Evolutionary conservation across 495 filamentous ascomycete species (phyloP).

Genomic region (Penicillium soppii): DNA sequence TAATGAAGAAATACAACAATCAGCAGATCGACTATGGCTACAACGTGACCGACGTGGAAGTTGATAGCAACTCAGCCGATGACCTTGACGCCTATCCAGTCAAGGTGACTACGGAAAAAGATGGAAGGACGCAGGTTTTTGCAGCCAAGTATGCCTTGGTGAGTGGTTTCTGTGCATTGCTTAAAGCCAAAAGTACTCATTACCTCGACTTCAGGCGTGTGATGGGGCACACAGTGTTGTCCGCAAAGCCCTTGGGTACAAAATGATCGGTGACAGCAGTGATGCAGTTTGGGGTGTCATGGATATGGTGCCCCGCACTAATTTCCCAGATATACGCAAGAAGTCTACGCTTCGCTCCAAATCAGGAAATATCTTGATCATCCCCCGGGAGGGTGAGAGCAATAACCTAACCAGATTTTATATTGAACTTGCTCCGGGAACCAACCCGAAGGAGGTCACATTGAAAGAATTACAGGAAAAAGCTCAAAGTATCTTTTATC

Average conservation of each 20-base stretch:
- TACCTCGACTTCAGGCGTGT: constrained; percentile 52
- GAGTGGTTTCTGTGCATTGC: no score
- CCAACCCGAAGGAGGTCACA: constrained; percentile 37
- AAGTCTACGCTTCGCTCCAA: constrained; percentile 62
- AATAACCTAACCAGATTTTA: constrained; percentile 69
- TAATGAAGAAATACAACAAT: constrained; percentile 43
- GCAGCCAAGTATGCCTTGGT: constrained; percentile 70
- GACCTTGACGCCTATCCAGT: constrained; percentile 53
- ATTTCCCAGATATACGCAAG: constrained; percentile 81
- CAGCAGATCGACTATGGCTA: constrained; percentile 61
- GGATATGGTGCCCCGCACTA: constrained; percentile 71
- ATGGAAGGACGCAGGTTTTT: constrained; percentile 52
- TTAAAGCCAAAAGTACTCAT: background rate
- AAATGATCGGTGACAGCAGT: constrained; percentile 71
- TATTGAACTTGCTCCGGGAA: constrained; percentile 62
- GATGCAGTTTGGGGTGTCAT: constrained; percentile 82
- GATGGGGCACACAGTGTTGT: constrained; percentile 76
- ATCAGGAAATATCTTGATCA: constrained; percentile 64
- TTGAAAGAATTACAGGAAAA: constrained; percentile 56
- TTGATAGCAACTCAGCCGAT: constrained; percentile 42
- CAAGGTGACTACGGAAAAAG: constrained; percentile 49
- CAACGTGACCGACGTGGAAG: constrained; percentile 52
- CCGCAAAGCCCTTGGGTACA: constrained; percentile 64
- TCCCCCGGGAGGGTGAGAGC: constrained; percentile 64
- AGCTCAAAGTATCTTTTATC: constrained; percentile 58